Conservation (phyloP, 2,329 filamentous ascomycete genomes). For the Ophiostoma sp. region DNA sequence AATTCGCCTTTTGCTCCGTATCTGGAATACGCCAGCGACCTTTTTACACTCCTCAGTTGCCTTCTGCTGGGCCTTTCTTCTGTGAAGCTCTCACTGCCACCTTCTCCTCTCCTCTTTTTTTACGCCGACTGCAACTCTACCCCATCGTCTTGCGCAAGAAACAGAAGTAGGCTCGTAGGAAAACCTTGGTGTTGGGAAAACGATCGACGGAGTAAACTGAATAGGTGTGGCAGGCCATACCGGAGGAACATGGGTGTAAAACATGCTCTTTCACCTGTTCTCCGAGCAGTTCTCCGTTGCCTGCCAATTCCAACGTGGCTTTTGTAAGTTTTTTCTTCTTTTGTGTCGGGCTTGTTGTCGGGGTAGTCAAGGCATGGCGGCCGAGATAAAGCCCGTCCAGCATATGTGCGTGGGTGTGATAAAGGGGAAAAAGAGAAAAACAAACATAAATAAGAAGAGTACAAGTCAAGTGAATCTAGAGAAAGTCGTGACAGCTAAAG, state of each 20-base stretch:
- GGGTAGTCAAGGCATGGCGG: neutral
- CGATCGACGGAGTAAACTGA: neutral
- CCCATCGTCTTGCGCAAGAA: neutral
- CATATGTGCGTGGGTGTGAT: neutral
- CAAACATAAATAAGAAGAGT: slow-evolving; percentile 8
- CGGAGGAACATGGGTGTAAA: neutral
- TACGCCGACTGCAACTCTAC: slow-evolving; percentile 5
- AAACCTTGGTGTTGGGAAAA: slow-evolving; percentile 8
- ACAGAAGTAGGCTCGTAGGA: neutral
- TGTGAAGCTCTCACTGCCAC: neutral
- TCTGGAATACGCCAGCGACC: neutral
- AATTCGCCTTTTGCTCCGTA: neutral
- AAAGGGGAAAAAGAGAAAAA: neutral
- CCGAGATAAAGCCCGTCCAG: neutral
- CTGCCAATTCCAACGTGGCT: neutral
- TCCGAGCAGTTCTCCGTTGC: neutral
- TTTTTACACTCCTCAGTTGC: neutral
- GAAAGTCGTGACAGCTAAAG: neutral
- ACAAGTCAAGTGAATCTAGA: neutral
- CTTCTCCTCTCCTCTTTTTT: neutral
- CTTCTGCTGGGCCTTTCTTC: neutral
- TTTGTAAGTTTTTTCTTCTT: neutral
- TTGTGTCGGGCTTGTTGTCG: neutral
- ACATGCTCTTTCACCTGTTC: neutral
- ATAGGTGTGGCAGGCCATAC: neutral